Evolutionary conservation across 2,329 filamentous ascomycete genomes (phyloP).

Genomic region (Verticillium isaacii): DNA sequence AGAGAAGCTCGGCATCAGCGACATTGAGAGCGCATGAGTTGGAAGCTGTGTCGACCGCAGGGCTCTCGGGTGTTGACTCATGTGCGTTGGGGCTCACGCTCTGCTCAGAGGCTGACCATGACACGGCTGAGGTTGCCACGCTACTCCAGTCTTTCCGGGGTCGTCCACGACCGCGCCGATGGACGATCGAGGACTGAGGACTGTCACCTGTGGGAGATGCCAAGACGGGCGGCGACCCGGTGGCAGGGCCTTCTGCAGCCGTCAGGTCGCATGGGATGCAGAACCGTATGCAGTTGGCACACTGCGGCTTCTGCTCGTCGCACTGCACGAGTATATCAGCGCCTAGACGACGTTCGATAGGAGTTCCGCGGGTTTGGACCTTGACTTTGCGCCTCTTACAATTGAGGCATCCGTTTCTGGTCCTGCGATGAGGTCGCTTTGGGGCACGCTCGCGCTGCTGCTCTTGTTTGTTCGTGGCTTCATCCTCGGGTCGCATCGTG

Average conservation of each 20-base stretch:
- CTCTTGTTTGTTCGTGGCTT: neutral
- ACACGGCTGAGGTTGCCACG: slow-evolving; percentile 9
- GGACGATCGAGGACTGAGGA: slow-evolving; percentile 11
- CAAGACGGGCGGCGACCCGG: neutral
- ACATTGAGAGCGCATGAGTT: neutral
- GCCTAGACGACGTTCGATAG: neutral
- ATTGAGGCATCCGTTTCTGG: slow-evolving; percentile 24
- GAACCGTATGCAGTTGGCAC: slow-evolving; percentile 25
- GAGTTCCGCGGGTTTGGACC: slow-evolving; percentile 8
- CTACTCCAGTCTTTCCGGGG: slow-evolving; percentile 24
- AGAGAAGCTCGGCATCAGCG: slow-evolving; percentile 22
- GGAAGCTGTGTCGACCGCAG: slow-evolving; percentile 2
- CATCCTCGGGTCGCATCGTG: neutral
- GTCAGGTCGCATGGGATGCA: slow-evolving; percentile 20
- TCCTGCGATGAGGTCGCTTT: neutral
- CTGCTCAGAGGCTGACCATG: neutral
- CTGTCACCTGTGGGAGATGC: slow-evolving; percentile 4
- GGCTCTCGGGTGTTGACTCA: neutral
- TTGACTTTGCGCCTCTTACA: slow-evolving; percentile 26
- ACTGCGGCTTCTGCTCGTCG: slow-evolving; percentile 25
- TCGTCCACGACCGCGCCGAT: slow-evolving; percentile 21
- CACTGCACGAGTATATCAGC: slow-evolving; percentile 15
- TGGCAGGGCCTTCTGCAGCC: neutral
- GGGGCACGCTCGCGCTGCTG: neutral
- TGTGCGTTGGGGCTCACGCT: neutral